Base-by-base conservation (phyloP, 1,139 yeast species). In the Meyerozyma carpophila region DNA sequence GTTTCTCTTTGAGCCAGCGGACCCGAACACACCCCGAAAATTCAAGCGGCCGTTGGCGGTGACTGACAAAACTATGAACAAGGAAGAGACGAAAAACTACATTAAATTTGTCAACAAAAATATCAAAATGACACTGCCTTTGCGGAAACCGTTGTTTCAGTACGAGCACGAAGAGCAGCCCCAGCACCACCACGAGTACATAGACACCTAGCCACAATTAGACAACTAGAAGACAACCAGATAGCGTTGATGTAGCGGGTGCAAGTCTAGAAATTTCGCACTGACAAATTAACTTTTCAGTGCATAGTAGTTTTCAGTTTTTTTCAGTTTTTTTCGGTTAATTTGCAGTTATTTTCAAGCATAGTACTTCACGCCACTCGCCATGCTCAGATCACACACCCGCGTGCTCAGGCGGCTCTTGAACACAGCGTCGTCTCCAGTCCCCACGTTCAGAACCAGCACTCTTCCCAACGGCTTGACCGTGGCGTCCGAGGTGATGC, bases 401-500 rank as follows among this genome's bases (percentile, higher is more conserved):
- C 14, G 20, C 10, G 9, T 13, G 11, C n/a, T 31, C 42, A 40
- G 38, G 14, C 27, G 42, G n/a, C 27, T 32, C 18, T 21, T 32
- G 18, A 18, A 34, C 16, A 40, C 50, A 3, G 40, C 45, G 3
- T 25, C 47, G 2, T 18, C 37, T 16, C 41, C 41, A 13, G 44
- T 47, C 8, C 48, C 53, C 7, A 37, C 50, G 10, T 59, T 54
- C 20, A 69, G 70, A 55, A 81, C 85, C 26, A 78, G 93, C 3
- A 76, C 81, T 7, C 70, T 88, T 43, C 68, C 81, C 10, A 93
- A 94, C 61, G 99, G 99, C 1, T 66, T 93, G 43, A 93, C 98
- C 0, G 96, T 91, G 40, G 98, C 98, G 43, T 79, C 95, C 43
- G 98, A 93, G 62, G 62, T 75, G 39, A 81, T 87, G 64, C 98